Base-by-base conservation (phyloP, 2,329 filamentous ascomycete species). In the Cladophialophora exuberans region DNA sequence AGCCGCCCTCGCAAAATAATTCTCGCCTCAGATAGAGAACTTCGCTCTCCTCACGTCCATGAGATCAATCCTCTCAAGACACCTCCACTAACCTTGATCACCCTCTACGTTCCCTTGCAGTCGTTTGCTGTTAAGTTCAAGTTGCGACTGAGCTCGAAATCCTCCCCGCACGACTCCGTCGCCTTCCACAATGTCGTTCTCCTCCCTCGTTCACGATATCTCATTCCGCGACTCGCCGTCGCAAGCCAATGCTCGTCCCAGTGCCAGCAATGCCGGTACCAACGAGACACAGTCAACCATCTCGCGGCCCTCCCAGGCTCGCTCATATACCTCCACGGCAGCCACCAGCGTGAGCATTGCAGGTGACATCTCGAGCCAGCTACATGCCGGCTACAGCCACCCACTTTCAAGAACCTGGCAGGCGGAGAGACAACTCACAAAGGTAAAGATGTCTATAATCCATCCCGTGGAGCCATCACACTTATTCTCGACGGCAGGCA, bases 361-460 rank as follows among this genome's bases (percentile, higher is more conserved):
- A 15, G 76, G 76, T 5, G 88, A 92, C 66, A 92, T 94, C 63
- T 87, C 86, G 11, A 92, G 88, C 71, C 89, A 93, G 73, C 81
- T 93, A 36, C 89, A 94, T 68, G 87, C 88, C 49, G 89, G 89
- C 55, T 93, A 93, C 73, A 86, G 85, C 66, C 89, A 94, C 66
- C 88, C 89, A 42, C 79, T 94, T 52, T 86, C 87, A 54, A 81
- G 89, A 62, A 82, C 86, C 65, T 94, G 89, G 89, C 89, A 94
- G 72, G 85, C 88, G 28, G 89, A 93, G 76, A 82, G 88, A 63
- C 89, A 93, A 75, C 79, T 94, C 70, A 93, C 89, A 60, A 93
- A 93, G 84, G 89, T 89, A 64, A 53, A 78, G 17, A 17, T 11
- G n/a, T 42, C 22, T n/a, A n/a, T n/a, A n/a, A 13, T 42, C 10